Conservation (phyloP, 345 rosid species). For the Ceriops tagal region DNA sequence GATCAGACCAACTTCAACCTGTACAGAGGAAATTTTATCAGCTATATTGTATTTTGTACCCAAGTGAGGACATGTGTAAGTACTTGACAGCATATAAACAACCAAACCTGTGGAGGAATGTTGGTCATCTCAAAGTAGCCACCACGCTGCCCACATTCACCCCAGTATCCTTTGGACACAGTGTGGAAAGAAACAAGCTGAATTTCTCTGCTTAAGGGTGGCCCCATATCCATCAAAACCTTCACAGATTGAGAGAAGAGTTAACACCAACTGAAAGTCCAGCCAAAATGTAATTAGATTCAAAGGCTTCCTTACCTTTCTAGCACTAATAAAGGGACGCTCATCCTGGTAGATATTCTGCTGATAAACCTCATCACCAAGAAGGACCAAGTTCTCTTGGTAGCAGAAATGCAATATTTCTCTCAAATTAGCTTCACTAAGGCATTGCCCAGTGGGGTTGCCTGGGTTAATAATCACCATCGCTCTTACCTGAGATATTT, state of each 20-base stretch:
- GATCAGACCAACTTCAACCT: too few species aligned
- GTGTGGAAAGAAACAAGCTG: constrained; percentile 97
- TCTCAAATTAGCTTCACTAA: constrained; percentile 81
- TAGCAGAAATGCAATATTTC: constrained; percentile 78
- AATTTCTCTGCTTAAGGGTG: constrained; percentile 71
- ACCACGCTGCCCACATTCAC: constrained; percentile 99
- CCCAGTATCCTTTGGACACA: constrained; percentile 98
- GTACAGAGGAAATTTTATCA: too few species aligned
- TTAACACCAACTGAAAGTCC: constrained; percentile 10
- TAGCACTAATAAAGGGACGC: constrained; percentile 88
- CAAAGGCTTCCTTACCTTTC: constrained; percentile 48
- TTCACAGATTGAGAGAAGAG: constrained; percentile 26
- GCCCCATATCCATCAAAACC: constrained; percentile 93
- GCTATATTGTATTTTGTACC: not conserved
- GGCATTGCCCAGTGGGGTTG: constrained; percentile 99
- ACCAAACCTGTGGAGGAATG: constrained; percentile 77
- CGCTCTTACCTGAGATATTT: constrained; percentile 66
- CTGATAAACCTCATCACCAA: constrained; percentile 98
- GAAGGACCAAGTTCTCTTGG: constrained; percentile 71
- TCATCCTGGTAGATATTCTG: constrained; percentile 95
- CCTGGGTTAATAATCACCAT: constrained; percentile 99
- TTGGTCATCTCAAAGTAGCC: constrained; percentile 99
- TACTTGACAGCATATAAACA: not conserved
- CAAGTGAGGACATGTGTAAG: not conserved
- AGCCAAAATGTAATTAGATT: constrained; percentile 12